Evolutionary conservation across 192 early-diverging fungal species (phyloP), one percentile per base, ranked within the genome.

Genomic region (Kickxella alabastrina): DNA sequence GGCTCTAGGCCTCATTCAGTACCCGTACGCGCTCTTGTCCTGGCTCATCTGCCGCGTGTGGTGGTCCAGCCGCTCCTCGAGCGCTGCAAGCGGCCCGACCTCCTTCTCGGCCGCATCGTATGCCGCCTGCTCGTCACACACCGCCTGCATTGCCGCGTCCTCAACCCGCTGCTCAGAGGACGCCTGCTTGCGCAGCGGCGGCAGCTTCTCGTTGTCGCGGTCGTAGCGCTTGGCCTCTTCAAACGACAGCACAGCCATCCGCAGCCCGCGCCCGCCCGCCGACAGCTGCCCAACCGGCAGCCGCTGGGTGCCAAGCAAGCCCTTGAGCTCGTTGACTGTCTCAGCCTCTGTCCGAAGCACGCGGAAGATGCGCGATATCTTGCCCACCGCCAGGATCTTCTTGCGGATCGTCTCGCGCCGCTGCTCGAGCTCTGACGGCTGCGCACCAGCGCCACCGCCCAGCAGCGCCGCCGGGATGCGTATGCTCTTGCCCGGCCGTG

Each of bases 141-240:
- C 54, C 0, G 40, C 63, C 46, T 58, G 50, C 22, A 51, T 45
- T 4, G 58, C 51, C 27, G 63, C 63, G 19, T 65, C 63, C n/a
- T 49, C 63, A 15, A 65, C 45, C 9, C 63, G 55, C 51, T 49
- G 50, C 12, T 41, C 63, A 1, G 51, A 22, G n/a, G 63, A 52
- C 9, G 37, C 63, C 24, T 13, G 37, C 40, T 24, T 43, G 39
- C 55, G 50, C 32, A 49, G 31, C 10, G 93, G 93, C 26, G 95
- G 95, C 43, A 97, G 55, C 29, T 87, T 79, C 65, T 98, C 96
- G 65, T 98, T 98, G 35, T 97, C 90, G 22, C 83, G 57, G 77
- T 98, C 96, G 28, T 89, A 90, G 10, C 75, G 77, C 59, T 88
- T 89, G 17, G 93, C 96, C 50, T 94, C 88, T 42, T 98, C 93